These are phyloP conservation scores for Phytopythium kandeliae DNA, from an alignment of 352 stramenopile genomes.

Conservation along the genomic window DNA sequence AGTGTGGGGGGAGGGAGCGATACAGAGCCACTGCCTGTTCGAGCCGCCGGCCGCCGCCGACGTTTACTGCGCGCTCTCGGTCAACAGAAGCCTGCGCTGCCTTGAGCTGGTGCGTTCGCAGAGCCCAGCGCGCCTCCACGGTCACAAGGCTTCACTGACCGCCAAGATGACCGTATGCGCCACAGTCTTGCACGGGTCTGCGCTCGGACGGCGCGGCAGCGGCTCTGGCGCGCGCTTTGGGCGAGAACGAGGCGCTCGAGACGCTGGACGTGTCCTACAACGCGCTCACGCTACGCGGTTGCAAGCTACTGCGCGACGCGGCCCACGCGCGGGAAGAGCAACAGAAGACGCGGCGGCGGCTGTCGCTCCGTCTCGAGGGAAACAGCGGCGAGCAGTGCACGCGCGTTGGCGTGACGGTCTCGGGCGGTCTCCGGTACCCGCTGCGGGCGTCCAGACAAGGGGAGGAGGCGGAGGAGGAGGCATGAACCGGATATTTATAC, in stretches of 20 bases:
- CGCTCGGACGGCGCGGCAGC: slow-evolving; percentile 54
- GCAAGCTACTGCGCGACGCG: slow-evolving; percentile 61
- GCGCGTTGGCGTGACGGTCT: not conserved
- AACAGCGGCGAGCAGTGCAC: slow-evolving; percentile 3
- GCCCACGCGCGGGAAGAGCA: slow-evolving; percentile 15
- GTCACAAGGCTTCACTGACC: too few relatives aligned
- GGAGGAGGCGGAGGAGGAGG: not conserved
- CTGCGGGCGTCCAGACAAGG: too few relatives aligned
- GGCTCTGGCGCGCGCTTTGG: slow-evolving; percentile 41
- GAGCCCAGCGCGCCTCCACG: not conserved
- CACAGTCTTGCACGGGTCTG: slow-evolving; percentile 50
- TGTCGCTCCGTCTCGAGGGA: not conserved
- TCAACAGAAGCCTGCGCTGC: slow-evolving; percentile 37
- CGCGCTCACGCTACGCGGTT: slow-evolving; percentile 68
- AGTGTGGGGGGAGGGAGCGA: not conserved
- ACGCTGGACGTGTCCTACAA: slow-evolving; percentile 72
- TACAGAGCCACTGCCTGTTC: slow-evolving; percentile 56
- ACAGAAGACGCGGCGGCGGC: not conserved
- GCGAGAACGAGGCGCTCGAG: slow-evolving; percentile 31
- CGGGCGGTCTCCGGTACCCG: not conserved
- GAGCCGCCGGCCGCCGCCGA: slow-evolving; percentile 53
- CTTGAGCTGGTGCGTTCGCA: slow-evolving; percentile 61
- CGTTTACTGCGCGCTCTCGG: slow-evolving; percentile 46
- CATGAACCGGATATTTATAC: slow-evolving; percentile 4
- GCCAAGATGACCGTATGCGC: too few relatives aligned